Evolutionary conservation across 495 filamentous ascomycete genomes (phyloP), one percentile per base, ranked within the genome.

Genomic region (Xylaria cubensis): DNA sequence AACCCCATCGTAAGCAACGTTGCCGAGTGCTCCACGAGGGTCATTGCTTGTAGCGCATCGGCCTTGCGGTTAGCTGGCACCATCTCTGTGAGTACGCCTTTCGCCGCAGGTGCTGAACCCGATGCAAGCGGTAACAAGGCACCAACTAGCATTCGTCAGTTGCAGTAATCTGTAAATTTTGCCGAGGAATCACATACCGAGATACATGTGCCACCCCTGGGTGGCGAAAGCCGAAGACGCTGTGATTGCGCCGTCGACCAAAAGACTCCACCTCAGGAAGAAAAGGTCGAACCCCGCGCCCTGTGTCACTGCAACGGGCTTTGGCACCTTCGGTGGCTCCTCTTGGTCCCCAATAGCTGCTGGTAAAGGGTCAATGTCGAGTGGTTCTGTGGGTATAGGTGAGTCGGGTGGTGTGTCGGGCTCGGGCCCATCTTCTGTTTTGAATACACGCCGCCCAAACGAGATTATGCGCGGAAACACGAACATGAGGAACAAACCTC

Each of bases 21-120:
- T 19, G 83, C 86, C 44, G 87, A 75, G 61, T 86, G 85, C 75
- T 88, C 86, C 19, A 88, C 80, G 19, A 88, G 78, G 0, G 83
- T 85, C 53, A 88, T 81, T 0, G 85, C 86, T 61, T 83, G 84
- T 34, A 88, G 74, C 2, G 86, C 86, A 74, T 88, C 86, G 8
- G 83, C 80, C 21, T 86, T 79, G 64, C 83, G 77, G 10, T 75
- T 78, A 0, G 80, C 69, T 2, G 84, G 65, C 51, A 84, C 84
- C 86, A 88, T 88, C 64, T 86, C 84, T 13, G 86, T 80, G 74
- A 88, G 84, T 32, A 86, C 85, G n/a, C 86, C 86, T 67, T 88
- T 88, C 15, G 85, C 83, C 0, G 86, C 85, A 6, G 86, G 79
- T 0, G 85, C 86, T 0, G 86, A 83, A 0, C 86, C 86, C 0